Evolutionary conservation across 2,329 filamentous ascomycete genomes (phyloP).

Genomic region (Eutypella sp.): DNA sequence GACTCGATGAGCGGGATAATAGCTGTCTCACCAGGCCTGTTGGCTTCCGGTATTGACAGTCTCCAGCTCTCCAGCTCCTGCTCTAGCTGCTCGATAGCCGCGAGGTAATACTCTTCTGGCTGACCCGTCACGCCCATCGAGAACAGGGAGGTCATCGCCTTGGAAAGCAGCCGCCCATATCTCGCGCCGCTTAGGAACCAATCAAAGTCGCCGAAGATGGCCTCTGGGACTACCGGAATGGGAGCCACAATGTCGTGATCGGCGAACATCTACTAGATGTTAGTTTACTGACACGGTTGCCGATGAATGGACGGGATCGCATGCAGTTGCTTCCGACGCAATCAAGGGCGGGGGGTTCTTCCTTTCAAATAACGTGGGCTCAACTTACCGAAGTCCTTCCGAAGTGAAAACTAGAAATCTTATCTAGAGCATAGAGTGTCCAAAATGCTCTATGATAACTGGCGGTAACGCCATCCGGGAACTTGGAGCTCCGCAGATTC

Average conservation of each 20-base stretch:
- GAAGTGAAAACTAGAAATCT: slow-evolving; percentile 17
- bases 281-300: background rate
- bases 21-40: slow-evolving; percentile 12
- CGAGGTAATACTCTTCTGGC: slow-evolving; percentile 19
- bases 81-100: slow-evolving; percentile 20
- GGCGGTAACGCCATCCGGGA: slow-evolving; percentile 7
- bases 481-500: slow-evolving; percentile 18
- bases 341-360: too few species aligned
- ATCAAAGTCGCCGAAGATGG: slow-evolving; percentile 17
- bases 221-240: slow-evolving; percentile 18
- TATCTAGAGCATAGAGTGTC: slow-evolving; percentile 14
- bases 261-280: slow-evolving; percentile 19
- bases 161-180: slow-evolving; percentile 22
- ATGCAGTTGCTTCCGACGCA: background rate
- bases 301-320: background rate
- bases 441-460: slow-evolving; percentile 22
- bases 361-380: background rate
- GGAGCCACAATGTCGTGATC: slow-evolving; percentile 29
- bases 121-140: slow-evolving; percentile 22
- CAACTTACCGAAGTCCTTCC: slow-evolving; percentile 24
- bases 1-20: slow-evolving; percentile 8
- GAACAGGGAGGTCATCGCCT: slow-evolving; percentile 24
- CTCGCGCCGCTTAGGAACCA: slow-evolving; percentile 22
- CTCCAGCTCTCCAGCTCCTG: slow-evolving; percentile 26
- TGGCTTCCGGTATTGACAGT: slow-evolving; percentile 17